Evolutionary conservation across 2,329 filamentous ascomycete genomes (phyloP).

Genomic region (Diaporthe helianthi): DNA sequence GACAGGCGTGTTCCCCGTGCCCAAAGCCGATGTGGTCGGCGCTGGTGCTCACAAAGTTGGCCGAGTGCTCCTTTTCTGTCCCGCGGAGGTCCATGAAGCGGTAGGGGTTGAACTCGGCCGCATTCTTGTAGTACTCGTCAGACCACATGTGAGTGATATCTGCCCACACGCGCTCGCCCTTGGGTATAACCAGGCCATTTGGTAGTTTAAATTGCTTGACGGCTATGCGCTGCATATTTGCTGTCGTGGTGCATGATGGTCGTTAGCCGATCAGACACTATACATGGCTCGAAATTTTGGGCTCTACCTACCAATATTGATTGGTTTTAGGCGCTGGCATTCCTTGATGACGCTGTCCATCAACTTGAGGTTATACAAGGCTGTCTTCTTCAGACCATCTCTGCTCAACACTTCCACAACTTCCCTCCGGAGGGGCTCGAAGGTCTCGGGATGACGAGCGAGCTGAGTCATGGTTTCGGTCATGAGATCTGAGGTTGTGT

Average conservation of each 20-base stretch:
- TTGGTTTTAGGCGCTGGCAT: conserved; percentile 40
- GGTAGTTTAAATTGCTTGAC: conserved; percentile 33
- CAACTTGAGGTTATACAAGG: conserved; percentile 48
- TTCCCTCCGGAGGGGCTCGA: conserved; percentile 52
- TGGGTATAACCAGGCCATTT: conserved; percentile 38
- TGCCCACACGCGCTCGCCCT: conserved; percentile 36
- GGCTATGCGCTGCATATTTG: conserved; percentile 16
- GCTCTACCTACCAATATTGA: neutral
- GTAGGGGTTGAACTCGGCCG: conserved; percentile 39
- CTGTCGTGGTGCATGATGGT: neutral
- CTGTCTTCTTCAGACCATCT: conserved; percentile 46
- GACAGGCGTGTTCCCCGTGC: conserved; percentile 50
- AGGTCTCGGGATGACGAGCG: conserved; percentile 46
- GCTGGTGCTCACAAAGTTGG: conserved; percentile 47
- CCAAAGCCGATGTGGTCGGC: conserved; percentile 47
- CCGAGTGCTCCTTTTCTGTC: conserved; percentile 38
- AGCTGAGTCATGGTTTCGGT: conserved; percentile 50
- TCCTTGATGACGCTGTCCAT: conserved; percentile 53
- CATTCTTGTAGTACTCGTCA: conserved; percentile 37
- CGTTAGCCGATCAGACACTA: neutral
- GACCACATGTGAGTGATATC: conserved; percentile 31
- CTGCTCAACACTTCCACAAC: conserved; percentile 43
- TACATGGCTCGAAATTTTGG: neutral
- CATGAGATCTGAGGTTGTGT: conserved; percentile 48
- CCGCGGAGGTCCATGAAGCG: conserved; percentile 42